Conservation (phyloP, 176 grass and related monocot genomes). For the Bromus sterilis region DNA sequence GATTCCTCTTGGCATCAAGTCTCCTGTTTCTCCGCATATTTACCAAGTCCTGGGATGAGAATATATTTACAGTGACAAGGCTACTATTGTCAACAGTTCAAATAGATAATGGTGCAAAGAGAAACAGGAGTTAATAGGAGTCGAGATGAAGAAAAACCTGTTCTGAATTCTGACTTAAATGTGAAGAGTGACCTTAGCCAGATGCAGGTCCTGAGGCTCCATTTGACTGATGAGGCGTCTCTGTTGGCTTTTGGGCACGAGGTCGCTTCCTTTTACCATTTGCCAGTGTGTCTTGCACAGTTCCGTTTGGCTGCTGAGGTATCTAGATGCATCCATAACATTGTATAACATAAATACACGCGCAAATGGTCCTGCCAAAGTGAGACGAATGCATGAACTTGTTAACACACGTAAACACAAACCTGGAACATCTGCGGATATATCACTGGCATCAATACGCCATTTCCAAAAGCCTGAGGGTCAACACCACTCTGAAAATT, state of each 20-base stretch:
- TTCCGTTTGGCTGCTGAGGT: conserved; percentile 59
- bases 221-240: conserved; percentile 49
- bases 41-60: conserved; percentile 7
- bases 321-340: conserved; percentile 35
- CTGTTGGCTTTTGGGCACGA: conserved; percentile 54
- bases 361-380: background rate
- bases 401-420: conserved; percentile 18
- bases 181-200: conserved; percentile 26
- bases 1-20: background rate
- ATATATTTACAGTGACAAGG: background rate
- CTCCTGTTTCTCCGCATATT: conserved; percentile 18
- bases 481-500: conserved; percentile 81
- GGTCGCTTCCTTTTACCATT: conserved; percentile 59
- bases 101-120: background rate
- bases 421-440: conserved; percentile 93
- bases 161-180: conserved; percentile 9
- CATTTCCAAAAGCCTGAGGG: conserved; percentile 87
- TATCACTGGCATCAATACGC: conserved; percentile 77
- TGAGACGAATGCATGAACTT: conserved; percentile 3
- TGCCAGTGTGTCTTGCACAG: conserved; percentile 31
- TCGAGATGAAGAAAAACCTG: conserved; percentile 11
- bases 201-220: conserved; percentile 35
- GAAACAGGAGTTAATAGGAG: background rate
- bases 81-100: background rate
- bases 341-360: background rate